phyloP scores from a whole-genome alignment of 148 eudicot genomes.

The Vaccinium vitisidaea region DNA sequence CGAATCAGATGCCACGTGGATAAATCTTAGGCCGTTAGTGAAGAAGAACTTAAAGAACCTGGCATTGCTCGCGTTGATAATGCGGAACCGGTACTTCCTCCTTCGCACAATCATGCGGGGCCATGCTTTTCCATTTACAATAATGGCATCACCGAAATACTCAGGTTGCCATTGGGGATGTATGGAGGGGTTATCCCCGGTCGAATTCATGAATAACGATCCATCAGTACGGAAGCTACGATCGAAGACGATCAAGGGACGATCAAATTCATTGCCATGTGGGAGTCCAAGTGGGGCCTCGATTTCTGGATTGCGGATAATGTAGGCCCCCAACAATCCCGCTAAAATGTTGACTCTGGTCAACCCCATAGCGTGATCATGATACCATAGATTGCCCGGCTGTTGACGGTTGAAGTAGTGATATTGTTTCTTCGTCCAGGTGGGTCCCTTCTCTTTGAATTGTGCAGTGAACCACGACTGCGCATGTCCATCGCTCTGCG shows the following conservation, averaged over 20 bases:
- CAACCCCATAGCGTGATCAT: conserved; percentile 93
- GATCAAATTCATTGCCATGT: conserved; percentile 54
- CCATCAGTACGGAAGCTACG: conserved; percentile 60
- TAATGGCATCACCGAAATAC: conserved; percentile 72
- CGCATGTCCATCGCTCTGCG: conserved; percentile 66
- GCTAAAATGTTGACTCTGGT: conserved; percentile 82
- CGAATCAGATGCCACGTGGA: conserved; percentile 72
- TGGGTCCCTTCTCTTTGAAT: conserved; percentile 46
- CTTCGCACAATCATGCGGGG: conserved; percentile 67
- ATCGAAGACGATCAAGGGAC: conserved; percentile 56
- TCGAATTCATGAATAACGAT: conserved; percentile 61
- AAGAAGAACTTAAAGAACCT: conserved; percentile 64
- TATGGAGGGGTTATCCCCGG: conserved; percentile 70
- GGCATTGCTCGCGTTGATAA: conserved; percentile 82
- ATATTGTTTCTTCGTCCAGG: conserved; percentile 54
- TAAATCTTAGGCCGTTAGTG: conserved; percentile 47
- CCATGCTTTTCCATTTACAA: conserved; percentile 93
- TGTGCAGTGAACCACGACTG: conserved; percentile 71
- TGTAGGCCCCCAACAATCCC: conserved; percentile 73
- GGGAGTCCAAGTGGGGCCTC: conserved; percentile 70
- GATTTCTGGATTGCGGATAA: conserved; percentile 47
- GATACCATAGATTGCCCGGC: conserved; percentile 80
- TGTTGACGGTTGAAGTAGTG: conserved; percentile 68
- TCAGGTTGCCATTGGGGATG: conserved; percentile 95
- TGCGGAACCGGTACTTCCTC: conserved; percentile 69